Base-by-base conservation (phyloP, 2,329 filamentous ascomycete species). In the Colletotrichum sp. region DNA sequence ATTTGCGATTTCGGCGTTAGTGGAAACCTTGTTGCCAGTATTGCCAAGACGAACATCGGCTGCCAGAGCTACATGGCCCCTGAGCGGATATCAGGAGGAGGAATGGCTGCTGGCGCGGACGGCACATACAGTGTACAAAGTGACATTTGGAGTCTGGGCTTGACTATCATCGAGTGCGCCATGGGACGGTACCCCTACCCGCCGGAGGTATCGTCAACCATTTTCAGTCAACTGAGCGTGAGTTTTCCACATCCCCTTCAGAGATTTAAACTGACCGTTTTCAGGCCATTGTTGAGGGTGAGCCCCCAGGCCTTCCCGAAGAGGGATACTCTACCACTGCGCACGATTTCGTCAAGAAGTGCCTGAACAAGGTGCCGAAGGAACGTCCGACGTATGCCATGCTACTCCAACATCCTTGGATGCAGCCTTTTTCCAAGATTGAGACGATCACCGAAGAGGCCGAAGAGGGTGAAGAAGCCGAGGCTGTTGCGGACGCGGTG, bases 11-110 rank as follows among this genome's bases (percentile, higher is more conserved):
- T 99, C 84, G 97, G 97, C 72, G 97, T 99, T 71, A 98, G 95
- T 79, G 97, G 97, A 69, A 99, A 99, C 81, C 88, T 99, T 29
- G 97, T 99, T 27, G 96, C 97, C 29, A 98, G 96, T 87, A 99
- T 99, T 81, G 97, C 97, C 68, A 98, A 98, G 86, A 99, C 97
- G 32, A 99, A 99, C 83, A 99, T 99, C 81, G 97, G 97, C 52
- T 99, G 97, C 82, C 97, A 99, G 86, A 98, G 96, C 82, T 99
- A 99, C 87, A 99, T 99, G 97, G 97, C 97, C 0, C 97, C 97
- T 0, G 97, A 99, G 85, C 90, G 97, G 79, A 99, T 99, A 81
- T 95, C 95, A 11, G 95, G 95, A 65, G 96, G 96, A 72, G 94
- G 94, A 27, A 92, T 96, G 81, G 92, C 95, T 75, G 91, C 94